Evolutionary conservation across 129 eudicot species (phyloP).

Genomic region (Flaveria brownii): DNA sequence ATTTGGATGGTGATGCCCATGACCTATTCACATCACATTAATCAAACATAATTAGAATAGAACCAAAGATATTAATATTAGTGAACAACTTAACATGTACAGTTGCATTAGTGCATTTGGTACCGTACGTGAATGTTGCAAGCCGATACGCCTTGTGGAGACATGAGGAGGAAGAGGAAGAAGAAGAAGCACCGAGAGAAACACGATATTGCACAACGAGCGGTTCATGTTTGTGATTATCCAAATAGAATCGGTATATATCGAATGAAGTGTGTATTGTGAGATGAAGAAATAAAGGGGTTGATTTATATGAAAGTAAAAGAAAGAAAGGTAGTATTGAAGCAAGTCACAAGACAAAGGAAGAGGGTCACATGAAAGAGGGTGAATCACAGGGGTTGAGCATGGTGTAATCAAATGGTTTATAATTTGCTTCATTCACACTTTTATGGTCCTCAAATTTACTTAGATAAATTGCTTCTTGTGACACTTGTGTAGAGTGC

Average conservation of each 20-base stretch:
- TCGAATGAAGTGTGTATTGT: slow-evolving; percentile 11
- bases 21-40: slow-evolving; percentile 29
- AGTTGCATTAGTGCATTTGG: too few relatives aligned
- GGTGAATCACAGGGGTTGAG: slow-evolving; percentile 51
- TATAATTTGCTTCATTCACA: slow-evolving; percentile 37
- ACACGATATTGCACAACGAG: slow-evolving; percentile 14
- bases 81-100: neutral
- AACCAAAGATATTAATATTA: neutral
- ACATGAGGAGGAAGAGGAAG: slow-evolving; percentile 48
- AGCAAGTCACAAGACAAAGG: slow-evolving; percentile 86
- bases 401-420: slow-evolving; percentile 34
- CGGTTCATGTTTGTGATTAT: slow-evolving; percentile 34
- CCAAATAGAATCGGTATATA: neutral
- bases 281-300: slow-evolving; percentile 16
- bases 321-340: slow-evolving; percentile 57
- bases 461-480: slow-evolving; percentile 35
- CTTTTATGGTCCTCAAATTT: slow-evolving; percentile 39
- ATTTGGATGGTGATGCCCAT: slow-evolving; percentile 45
- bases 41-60: neutral
- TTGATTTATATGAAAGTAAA: slow-evolving; percentile 24
- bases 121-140: slow-evolving; percentile 48
- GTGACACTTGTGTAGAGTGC: slow-evolving; percentile 31
- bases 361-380: slow-evolving; percentile 68
- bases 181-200: slow-evolving; percentile 44
- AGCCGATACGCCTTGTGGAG: slow-evolving; percentile 52